These are phyloP conservation scores for Ophiostoma triangulosporum DNA, from an alignment of 2,329 filamentous ascomycete genomes.

Conservation along the genomic window DNA sequence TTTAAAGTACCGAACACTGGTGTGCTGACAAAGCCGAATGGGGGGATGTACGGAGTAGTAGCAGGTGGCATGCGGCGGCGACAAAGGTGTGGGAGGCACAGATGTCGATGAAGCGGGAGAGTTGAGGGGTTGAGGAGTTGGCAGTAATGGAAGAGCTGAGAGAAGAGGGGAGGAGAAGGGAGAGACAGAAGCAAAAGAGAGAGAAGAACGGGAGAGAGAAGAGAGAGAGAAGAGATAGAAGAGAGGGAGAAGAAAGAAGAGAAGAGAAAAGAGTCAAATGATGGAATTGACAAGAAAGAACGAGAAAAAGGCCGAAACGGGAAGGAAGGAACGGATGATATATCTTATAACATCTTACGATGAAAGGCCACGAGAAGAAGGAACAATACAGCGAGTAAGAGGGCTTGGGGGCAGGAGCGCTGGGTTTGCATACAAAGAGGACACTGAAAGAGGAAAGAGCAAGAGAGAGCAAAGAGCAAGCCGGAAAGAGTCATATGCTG, in stretches of 20 bases:
- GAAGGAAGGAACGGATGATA: neutral
- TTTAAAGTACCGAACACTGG: neutral
- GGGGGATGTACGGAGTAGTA: neutral
- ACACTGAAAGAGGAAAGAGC: neutral
- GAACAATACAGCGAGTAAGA: neutral
- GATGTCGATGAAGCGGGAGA: neutral
- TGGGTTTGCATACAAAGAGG: neutral
- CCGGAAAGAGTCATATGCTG: neutral
- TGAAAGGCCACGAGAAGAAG: neutral
- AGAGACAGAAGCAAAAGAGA: neutral
- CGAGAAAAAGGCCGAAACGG: neutral
- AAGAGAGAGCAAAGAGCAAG: neutral
- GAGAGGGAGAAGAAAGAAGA: neutral
- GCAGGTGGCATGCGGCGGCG: neutral
- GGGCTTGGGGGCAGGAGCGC: neutral
- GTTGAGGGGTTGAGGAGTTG: too few species aligned
- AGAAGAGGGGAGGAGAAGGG: neutral
- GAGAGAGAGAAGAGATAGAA: neutral
- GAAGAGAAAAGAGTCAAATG: neutral
- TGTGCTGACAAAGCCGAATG: neutral
- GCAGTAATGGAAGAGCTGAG: neutral
- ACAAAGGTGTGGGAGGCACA: neutral
- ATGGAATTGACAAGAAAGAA: neutral
- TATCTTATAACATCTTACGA: neutral
- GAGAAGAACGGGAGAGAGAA: neutral